phyloP scores from a whole-genome alignment of 1,284 basidiomycete genomes.

The Trichosporon coremiiforme region DNA sequence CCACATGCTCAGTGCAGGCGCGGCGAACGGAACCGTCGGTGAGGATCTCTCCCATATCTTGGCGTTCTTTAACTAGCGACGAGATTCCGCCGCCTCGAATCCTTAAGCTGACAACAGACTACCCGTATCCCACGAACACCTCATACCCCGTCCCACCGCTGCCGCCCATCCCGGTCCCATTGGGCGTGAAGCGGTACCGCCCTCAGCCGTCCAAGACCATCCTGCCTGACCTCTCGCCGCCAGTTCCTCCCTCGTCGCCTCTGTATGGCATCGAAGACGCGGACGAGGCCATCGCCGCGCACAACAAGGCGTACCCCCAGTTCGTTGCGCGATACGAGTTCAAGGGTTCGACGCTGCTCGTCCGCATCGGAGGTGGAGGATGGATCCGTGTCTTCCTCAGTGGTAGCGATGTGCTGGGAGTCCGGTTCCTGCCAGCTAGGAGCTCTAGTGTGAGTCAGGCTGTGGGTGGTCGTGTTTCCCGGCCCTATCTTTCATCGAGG shows the following conservation, averaged over 20 bases:
- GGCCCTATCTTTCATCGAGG: too few relatives aligned
- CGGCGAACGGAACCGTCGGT: constrained; percentile 23
- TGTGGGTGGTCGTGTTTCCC: too few relatives aligned
- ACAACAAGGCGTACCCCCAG: constrained; percentile 20
- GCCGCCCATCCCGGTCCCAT: constrained; percentile 29
- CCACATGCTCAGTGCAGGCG: constrained; percentile 22
- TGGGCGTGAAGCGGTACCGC: constrained; percentile 19
- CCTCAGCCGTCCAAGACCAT: constrained; percentile 3
- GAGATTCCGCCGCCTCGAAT: too few relatives aligned
- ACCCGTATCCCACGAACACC: constrained; percentile 28
- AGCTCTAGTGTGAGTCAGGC: constrained; percentile 23
- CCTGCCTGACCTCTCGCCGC: constrained; percentile 19
- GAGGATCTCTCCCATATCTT: not conserved
- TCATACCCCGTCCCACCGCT: constrained; percentile 32
- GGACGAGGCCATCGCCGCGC: constrained; percentile 17
- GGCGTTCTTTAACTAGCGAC: too few relatives aligned
- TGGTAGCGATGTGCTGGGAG: constrained; percentile 19
- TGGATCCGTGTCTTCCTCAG: constrained; percentile 24
- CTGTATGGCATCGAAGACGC: constrained; percentile 11
- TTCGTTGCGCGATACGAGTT: constrained; percentile 10
- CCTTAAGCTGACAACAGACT: constrained; percentile 23
- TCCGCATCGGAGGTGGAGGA: constrained; percentile 18
- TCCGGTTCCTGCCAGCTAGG: constrained; percentile 22
- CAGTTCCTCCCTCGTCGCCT: constrained; percentile 10
- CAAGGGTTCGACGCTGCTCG: constrained; percentile 22